phyloP scores from a whole-genome alignment of 306 rosid genomes.

The Alnus glutinosa region DNA sequence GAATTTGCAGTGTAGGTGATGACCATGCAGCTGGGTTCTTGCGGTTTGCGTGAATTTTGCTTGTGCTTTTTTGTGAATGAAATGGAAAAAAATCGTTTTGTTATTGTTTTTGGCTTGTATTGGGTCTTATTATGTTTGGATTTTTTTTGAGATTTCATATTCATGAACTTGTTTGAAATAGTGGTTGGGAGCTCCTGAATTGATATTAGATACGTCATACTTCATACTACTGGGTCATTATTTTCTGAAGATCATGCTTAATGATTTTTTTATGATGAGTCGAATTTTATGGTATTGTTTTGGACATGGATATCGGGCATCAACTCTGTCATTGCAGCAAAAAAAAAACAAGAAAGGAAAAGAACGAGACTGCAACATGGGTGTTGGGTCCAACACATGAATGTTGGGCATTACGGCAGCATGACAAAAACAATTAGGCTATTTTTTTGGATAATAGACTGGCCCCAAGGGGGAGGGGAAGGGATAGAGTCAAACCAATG shows the following conservation, averaged over 20 bases:
- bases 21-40: conserved; percentile 15
- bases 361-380: not conserved
- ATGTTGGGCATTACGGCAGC: not conserved
- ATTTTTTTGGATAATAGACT: not conserved
- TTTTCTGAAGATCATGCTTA: no score
- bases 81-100: not conserved
- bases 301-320: not conserved
- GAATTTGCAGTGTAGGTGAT: conserved; percentile 5
- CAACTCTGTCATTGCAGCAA: not conserved
- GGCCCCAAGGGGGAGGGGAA: not conserved
- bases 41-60: not conserved
- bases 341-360: not conserved
- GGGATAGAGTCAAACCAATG: not conserved
- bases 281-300: not conserved
- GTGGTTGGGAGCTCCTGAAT: not conserved
- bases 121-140: not conserved
- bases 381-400: not conserved
- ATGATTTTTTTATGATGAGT: no score
- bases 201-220: no score
- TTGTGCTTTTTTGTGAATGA: conserved; percentile 1
- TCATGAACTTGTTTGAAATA: not conserved
- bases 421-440: not conserved
- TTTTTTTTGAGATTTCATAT: not conserved
- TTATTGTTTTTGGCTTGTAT: not conserved
- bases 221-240: no score